These are phyloP conservation scores for Penicillium olsonii DNA, from an alignment of 2,329 filamentous ascomycete species.

Conservation along the genomic window DNA sequence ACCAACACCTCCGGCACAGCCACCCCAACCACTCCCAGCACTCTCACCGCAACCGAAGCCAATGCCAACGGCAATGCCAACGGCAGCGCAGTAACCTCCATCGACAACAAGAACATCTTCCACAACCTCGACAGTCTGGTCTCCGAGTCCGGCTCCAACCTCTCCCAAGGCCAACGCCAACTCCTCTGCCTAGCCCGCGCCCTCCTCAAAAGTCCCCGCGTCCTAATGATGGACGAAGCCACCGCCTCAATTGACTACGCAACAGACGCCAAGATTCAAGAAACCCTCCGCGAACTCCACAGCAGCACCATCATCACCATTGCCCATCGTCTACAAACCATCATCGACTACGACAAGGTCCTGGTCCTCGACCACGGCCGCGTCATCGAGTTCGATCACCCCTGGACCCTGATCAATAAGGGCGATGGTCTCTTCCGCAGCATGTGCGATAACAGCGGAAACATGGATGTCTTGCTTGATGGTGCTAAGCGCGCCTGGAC, in stretches of 20 bases:
- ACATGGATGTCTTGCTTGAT: conserved; percentile 58
- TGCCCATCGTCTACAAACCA: conserved; percentile 91
- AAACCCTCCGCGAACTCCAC: conserved; percentile 88
- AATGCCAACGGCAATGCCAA: conserved; percentile 23
- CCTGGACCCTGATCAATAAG: conserved; percentile 75
- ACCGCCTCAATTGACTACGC: conserved; percentile 97
- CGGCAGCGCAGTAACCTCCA: conserved; percentile 19
- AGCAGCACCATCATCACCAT: conserved; percentile 92
- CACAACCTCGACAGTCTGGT: conserved; percentile 80
- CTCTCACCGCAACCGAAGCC: conserved; percentile 26
- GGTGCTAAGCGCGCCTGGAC: conserved; percentile 56
- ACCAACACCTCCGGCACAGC: conserved; percentile 37
- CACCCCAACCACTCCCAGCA: conserved; percentile 37
- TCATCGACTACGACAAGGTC: conserved; percentile 98
- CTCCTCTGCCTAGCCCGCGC: conserved; percentile 91
- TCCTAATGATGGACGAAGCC: conserved; percentile 98
- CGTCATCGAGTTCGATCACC: conserved; percentile 88
- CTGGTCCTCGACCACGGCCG: conserved; percentile 86
- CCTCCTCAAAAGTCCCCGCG: conserved; percentile 84
- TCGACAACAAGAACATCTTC: conserved; percentile 94
- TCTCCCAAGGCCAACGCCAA: conserved; percentile 95
- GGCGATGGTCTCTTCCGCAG: conserved; percentile 65
- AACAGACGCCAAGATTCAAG: conserved; percentile 94
- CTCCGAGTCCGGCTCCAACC: conserved; percentile 86
- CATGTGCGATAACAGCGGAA: conserved; percentile 71